Conservation (phyloP, 768 basidiomycete species). For the Suillus plorans region DNA sequence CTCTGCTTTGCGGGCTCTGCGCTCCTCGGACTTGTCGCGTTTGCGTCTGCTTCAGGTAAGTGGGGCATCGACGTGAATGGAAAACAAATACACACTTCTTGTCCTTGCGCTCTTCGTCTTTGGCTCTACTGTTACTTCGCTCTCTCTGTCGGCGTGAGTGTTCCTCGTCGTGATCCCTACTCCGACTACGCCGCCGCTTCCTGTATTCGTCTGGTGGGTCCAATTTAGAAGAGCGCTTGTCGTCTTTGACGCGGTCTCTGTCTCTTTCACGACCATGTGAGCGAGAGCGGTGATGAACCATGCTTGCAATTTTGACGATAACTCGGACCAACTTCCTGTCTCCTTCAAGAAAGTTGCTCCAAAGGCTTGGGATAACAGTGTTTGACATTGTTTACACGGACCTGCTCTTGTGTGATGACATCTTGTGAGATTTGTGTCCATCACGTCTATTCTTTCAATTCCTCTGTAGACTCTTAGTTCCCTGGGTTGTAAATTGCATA, state of each 20-base stretch:
- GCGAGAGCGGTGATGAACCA: constrained; percentile 48
- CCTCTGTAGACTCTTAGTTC: neutral
- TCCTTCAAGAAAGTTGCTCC: neutral
- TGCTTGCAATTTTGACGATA: constrained; percentile 17
- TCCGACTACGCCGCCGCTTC: constrained; percentile 32
- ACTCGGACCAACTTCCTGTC: neutral
- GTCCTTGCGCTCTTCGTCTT: constrained; percentile 35
- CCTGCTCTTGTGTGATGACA: neutral
- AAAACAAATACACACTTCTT: constrained; percentile 45
- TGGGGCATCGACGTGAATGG: neutral
- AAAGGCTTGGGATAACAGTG: neutral
- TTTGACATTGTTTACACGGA: neutral
- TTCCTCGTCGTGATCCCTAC: constrained; percentile 31
- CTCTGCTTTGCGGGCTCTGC: constrained; percentile 82
- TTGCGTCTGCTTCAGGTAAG: constrained; percentile 56
- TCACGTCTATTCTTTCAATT: neutral
- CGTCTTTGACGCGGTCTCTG: constrained; percentile 19
- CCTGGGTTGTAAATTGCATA: neutral
- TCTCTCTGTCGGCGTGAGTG: constrained; percentile 28
- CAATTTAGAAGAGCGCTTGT: constrained; percentile 31
- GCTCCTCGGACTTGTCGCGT: constrained; percentile 84
- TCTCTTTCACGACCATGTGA: constrained; percentile 35
- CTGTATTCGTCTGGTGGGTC: constrained; percentile 29
- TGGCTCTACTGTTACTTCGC: constrained; percentile 18
- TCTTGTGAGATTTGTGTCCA: neutral